These are phyloP conservation scores for Flueggea neowawraea DNA, from an alignment of 441 rosid genomes.

Conservation along the genomic window DNA sequence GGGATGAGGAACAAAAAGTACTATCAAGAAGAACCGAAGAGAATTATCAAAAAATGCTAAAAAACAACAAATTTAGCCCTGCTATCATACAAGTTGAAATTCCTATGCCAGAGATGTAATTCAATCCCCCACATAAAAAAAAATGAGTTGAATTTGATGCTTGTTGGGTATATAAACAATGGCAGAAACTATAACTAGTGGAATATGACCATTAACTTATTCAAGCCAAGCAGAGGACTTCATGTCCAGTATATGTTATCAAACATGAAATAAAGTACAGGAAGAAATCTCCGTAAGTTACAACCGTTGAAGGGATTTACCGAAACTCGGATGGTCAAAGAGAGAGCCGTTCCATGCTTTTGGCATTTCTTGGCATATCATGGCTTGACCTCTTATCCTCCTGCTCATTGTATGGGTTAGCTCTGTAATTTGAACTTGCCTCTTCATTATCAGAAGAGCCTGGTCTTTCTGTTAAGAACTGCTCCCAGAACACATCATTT, in stretches of 20 bases:
- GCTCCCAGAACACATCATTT: slow-evolving; percentile 96
- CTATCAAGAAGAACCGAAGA: too few relatives aligned
- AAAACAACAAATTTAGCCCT: too few relatives aligned
- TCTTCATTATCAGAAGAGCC: slow-evolving; percentile 82
- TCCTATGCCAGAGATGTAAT: not conserved
- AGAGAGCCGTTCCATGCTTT: slow-evolving; percentile 63
- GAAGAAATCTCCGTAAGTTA: not conserved
- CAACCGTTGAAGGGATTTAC: not conserved
- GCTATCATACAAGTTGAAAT: too few relatives aligned
- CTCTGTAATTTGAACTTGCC: slow-evolving; percentile 74
- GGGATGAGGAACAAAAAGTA: too few relatives aligned
- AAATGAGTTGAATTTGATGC: not conserved
- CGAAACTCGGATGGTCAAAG: slow-evolving; percentile 32
- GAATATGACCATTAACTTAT: slow-evolving; percentile 11
- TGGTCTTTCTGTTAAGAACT: slow-evolving; percentile 90
- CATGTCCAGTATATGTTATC: slow-evolving; percentile 4
- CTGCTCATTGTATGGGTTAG: slow-evolving; percentile 52
- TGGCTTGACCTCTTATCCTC: slow-evolving; percentile 51
- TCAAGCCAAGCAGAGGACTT: not conserved
- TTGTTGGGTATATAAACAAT: not conserved
- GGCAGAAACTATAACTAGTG: slow-evolving; percentile 4
- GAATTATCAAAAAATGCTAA: too few relatives aligned
- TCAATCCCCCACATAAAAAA: slow-evolving; percentile 5
- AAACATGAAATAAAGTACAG: not conserved
- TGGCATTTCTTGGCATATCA: slow-evolving; percentile 38